Percentiles rank a stretch among this genome's conserved stretches.
phyloP scores from a whole-genome alignment of 2,329 filamentous ascomycete species.

The Ophiostoma tasmaniense region DNA sequence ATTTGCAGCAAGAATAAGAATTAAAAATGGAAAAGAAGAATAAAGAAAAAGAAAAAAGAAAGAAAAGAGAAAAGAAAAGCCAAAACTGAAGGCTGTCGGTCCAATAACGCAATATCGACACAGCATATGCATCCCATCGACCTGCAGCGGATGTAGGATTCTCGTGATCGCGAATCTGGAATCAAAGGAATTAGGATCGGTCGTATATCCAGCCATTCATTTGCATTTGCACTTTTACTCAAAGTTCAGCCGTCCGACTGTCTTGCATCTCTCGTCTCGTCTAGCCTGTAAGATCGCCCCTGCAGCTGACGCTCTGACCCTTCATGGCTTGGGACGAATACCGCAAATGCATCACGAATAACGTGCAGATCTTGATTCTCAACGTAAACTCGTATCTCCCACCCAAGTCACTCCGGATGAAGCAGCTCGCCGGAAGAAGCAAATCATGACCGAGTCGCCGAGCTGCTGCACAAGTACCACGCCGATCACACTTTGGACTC shows the following conservation, averaged over 20 bases:
- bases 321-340: background rate
- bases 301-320: background rate
- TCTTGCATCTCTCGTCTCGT: background rate
- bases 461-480: background rate
- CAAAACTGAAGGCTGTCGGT: background rate
- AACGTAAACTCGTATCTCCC: no score
- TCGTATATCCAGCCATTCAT: background rate
- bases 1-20: no score
- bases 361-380: background rate
- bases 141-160: conserved; percentile 1
- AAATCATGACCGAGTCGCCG: background rate
- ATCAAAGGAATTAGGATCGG: background rate
- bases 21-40: background rate
- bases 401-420: background rate
- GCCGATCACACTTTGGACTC: no score
- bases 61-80: background rate
- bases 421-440: background rate
- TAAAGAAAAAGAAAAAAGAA: background rate
- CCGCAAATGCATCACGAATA: no score
- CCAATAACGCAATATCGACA: background rate
- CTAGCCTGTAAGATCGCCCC: background rate
- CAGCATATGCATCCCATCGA: background rate
- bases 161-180: background rate
- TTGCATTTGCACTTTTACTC: background rate
- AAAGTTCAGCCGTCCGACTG: background rate